A percentile compares a stretch with the other conserved stretches of the same genome.
phyloP scores from a whole-genome alignment of 2,329 filamentous ascomycete species.

The Ophiostoma montium region DNA sequence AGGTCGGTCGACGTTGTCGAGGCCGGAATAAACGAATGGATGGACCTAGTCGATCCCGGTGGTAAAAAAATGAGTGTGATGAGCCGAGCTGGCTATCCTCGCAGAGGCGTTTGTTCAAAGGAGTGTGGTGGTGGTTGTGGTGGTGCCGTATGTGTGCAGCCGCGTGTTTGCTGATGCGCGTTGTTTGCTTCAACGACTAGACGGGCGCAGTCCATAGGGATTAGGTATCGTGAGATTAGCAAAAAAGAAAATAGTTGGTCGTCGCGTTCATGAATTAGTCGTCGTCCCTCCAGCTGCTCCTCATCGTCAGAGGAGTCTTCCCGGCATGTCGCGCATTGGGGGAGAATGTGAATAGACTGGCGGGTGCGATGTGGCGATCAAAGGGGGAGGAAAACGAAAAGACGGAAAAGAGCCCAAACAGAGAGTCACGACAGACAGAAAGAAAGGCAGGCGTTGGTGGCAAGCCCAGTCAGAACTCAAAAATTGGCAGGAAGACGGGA shows the following conservation, averaged over 20 bases:
- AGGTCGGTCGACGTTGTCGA: too few relatives aligned
- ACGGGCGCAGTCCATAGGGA: constrained; percentile 14
- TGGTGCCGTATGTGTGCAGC: too few relatives aligned
- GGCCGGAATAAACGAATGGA: too few relatives aligned
- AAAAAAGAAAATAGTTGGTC: constrained; percentile 14
- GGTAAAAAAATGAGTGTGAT: not conserved
- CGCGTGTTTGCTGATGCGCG: too few relatives aligned
- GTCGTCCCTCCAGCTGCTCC: constrained; percentile 9
- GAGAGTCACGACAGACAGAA: not conserved
- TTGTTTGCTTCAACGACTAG: too few relatives aligned
- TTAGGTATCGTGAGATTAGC: constrained; percentile 2
- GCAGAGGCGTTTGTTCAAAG: too few relatives aligned
- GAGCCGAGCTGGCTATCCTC: too few relatives aligned
- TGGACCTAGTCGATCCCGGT: not conserved
- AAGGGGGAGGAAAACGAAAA: constrained; percentile 16
- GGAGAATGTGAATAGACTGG: not conserved
- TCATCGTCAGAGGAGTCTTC: constrained; percentile 10
- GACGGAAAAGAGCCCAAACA: constrained; percentile 8
- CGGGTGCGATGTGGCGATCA: constrained; percentile 1
- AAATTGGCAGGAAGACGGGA: constrained; percentile 15
- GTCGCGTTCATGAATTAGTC: constrained; percentile 10
- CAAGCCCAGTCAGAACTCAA: not conserved
- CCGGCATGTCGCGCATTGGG: constrained; percentile 8
- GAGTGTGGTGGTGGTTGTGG: not conserved
- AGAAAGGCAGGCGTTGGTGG: constrained; percentile 10